Conservation (phyloP, 2,329 filamentous ascomycete species). For the Ophiostoma triangulosporum region DNA sequence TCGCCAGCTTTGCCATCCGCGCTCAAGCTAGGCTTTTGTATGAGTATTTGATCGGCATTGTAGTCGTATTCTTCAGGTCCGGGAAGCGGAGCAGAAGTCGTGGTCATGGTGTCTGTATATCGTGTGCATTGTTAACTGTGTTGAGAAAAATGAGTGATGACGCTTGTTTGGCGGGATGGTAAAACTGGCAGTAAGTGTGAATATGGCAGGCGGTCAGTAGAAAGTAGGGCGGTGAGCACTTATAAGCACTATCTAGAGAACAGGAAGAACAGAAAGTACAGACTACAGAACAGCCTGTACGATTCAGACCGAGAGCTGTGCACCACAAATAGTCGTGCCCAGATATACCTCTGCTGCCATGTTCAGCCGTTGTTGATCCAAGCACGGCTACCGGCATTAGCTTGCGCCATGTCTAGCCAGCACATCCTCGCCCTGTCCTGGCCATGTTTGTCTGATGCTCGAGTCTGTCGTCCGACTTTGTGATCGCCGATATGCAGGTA, state of each 20-base stretch:
- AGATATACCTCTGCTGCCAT: no score
- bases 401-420: no score
- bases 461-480: no score
- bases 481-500: no score
- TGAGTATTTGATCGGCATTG: constrained; percentile 9
- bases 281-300: no score
- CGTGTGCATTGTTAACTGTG: background rate
- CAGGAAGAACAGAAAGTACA: background rate
- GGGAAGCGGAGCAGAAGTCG: background rate
- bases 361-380: no score
- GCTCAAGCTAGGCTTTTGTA: background rate
- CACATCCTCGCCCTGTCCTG: no score
- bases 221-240: background rate
- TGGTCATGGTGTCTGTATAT: background rate
- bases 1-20: background rate
- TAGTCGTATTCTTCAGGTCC: constrained; percentile 7
- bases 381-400: no score
- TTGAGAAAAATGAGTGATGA: background rate
- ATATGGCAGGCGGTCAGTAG: background rate
- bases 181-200: background rate
- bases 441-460: no score
- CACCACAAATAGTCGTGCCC: no score
- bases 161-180: background rate
- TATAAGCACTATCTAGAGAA: background rate
- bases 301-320: no score